Percentiles rank a stretch among this genome's conserved stretches.
These are phyloP conservation scores for Lasiodiplodia theobromae DNA, from an alignment of 2,329 filamentous ascomycete species.

Conservation along the genomic window DNA sequence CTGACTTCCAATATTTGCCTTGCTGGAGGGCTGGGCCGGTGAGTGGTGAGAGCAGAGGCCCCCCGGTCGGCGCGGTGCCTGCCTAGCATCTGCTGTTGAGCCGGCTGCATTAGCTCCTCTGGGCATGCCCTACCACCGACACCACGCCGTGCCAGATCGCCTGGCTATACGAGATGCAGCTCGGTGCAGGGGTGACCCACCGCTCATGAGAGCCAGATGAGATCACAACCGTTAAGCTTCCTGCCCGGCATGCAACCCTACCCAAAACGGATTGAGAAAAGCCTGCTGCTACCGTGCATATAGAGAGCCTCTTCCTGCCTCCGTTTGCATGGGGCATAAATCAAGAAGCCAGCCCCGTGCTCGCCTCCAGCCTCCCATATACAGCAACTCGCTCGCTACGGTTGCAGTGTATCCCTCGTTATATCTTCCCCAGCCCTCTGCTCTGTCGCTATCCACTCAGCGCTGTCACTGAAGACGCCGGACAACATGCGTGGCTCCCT, in stretches of 20 bases:
- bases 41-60: constrained; percentile 7
- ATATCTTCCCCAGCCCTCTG: constrained; percentile 32
- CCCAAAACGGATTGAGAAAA: neutral
- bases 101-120: constrained; percentile 6
- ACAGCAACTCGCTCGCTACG: constrained; percentile 48
- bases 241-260: constrained; percentile 19
- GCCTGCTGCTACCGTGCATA: constrained; percentile 8
- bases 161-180: constrained; percentile 12
- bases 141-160: constrained; percentile 8
- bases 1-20: neutral
- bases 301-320: constrained; percentile 22
- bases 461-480: constrained; percentile 29
- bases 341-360: constrained; percentile 23
- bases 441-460: constrained; percentile 27
- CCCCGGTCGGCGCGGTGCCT: constrained; percentile 6
- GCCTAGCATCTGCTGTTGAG: constrained; percentile 21
- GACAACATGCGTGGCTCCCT: constrained; percentile 41
- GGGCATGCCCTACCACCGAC: constrained; percentile 15
- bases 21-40: neutral
- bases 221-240: constrained; percentile 18
- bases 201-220: constrained; percentile 18
- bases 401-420: constrained; percentile 43
- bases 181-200: constrained; percentile 3
- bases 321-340: neutral
- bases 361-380: neutral